Percentiles rank a stretch among this genome's conserved stretches.
phyloP scores from a whole-genome alignment of 345 rosid genomes.

The Citrus mangshanensis region DNA sequence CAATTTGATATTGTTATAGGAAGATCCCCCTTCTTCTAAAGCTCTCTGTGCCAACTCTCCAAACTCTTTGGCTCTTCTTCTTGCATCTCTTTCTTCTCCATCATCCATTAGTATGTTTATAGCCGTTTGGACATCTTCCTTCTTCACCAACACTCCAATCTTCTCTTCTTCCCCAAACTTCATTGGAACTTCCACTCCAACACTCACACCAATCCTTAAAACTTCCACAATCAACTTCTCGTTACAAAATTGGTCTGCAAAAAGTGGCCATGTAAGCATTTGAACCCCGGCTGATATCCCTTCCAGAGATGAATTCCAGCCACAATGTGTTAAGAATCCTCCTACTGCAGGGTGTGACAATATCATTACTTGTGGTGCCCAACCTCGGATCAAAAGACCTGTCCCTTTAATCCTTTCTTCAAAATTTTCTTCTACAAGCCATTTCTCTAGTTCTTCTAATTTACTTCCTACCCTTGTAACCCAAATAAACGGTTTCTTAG shows the following conservation, averaged over 20 bases:
- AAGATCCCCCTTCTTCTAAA: not conserved
- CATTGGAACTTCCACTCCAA: not conserved
- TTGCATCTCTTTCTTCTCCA: not conserved
- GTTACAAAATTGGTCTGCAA: slow-evolving; percentile 26
- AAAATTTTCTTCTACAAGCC: not conserved
- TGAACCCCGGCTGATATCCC: slow-evolving; percentile 18
- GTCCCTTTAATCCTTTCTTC: not conserved
- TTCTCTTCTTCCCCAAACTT: not conserved
- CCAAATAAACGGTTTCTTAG: not conserved
- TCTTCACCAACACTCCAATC: not conserved
- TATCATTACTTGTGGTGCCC: slow-evolving; percentile 26
- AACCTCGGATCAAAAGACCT: slow-evolving; percentile 23
- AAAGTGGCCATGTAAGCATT: slow-evolving; percentile 23
- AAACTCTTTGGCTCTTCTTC: not conserved
- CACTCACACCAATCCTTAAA: not conserved
- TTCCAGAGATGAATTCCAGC: slow-evolving; percentile 16
- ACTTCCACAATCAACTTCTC: slow-evolving; percentile 4
- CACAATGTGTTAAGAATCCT: slow-evolving; percentile 30
- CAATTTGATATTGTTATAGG: not conserved
- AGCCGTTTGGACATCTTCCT: not conserved
- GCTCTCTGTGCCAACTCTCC: not conserved
- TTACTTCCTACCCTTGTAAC: not conserved
- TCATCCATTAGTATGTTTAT: not conserved
- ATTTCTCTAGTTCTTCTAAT: not conserved
- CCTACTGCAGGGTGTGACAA: slow-evolving; percentile 23